These are phyloP conservation scores for Aspergillus haitiensis DNA, from an alignment of 495 filamentous ascomycete genomes.

Conservation along the genomic window DNA sequence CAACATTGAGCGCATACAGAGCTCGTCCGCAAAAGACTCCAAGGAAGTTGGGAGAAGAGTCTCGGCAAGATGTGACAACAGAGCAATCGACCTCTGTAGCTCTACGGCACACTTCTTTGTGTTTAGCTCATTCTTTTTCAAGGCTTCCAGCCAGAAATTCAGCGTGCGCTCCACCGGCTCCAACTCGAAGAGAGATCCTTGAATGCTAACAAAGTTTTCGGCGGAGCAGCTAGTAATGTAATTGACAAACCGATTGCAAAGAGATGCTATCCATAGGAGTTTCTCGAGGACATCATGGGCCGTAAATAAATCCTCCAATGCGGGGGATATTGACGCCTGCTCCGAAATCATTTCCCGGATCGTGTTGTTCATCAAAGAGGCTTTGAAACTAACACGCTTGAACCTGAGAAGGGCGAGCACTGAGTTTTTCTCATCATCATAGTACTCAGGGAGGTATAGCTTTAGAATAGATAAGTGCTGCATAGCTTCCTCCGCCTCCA, in stretches of 20 bases:
- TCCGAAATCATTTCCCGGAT: slow-evolving; percentile 72
- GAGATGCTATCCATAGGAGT: slow-evolving; percentile 75
- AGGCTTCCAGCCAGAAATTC: slow-evolving; percentile 81
- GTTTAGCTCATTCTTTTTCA: slow-evolving; percentile 85
- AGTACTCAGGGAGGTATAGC: slow-evolving; percentile 87
- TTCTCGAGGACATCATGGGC: slow-evolving; percentile 81
- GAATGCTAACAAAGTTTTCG: slow-evolving; percentile 72
- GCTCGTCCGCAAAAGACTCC: slow-evolving; percentile 75
- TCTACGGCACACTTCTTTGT: slow-evolving; percentile 76
- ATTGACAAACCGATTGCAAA: slow-evolving; percentile 81
- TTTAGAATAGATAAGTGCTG: slow-evolving; percentile 86
- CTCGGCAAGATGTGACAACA: slow-evolving; percentile 82
- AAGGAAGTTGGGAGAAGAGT: slow-evolving; percentile 71
- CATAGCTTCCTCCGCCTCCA: slow-evolving; percentile 85
- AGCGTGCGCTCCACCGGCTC: slow-evolving; percentile 90
- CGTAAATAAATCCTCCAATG: slow-evolving; percentile 72
- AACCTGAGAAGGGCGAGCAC: slow-evolving; percentile 83
- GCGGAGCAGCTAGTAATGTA: slow-evolving; percentile 72
- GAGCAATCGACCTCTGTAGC: slow-evolving; percentile 73
- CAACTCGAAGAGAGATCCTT: slow-evolving; percentile 79
- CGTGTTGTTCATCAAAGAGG: slow-evolving; percentile 72
- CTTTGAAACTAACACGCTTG: slow-evolving; percentile 86
- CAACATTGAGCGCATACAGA: slow-evolving; percentile 70
- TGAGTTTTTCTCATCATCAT: slow-evolving; percentile 74
- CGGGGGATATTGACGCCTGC: slow-evolving; percentile 53